Evolutionary conservation across 2,329 filamentous ascomycete genomes (phyloP).

Genomic region (Verticillium nonalfalfae): DNA sequence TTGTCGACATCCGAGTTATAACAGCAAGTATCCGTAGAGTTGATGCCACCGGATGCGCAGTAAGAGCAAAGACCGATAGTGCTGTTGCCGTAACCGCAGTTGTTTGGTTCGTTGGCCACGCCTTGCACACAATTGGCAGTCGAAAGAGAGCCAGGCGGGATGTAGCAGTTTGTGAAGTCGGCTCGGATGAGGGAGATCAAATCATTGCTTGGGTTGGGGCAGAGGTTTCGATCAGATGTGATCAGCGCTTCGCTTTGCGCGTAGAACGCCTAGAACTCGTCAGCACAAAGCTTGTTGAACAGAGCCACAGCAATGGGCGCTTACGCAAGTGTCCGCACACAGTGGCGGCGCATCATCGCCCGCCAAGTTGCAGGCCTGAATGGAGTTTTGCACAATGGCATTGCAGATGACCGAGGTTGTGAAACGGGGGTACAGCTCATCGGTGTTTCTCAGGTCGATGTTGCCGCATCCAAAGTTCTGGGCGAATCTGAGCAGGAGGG

Average conservation of each 20-base stretch:
- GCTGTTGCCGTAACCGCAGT: conserved; percentile 77
- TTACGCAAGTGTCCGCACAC: conserved; percentile 83
- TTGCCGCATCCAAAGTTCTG: conserved; percentile 72
- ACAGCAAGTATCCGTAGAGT: conserved; percentile 94
- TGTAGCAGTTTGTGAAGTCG: conserved; percentile 84
- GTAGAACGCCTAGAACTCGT: conserved; percentile 58
- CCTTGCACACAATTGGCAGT: conserved; percentile 68
- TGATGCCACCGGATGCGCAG: conserved; percentile 75
- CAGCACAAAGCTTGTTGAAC: conserved; percentile 11
- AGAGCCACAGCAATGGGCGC: conserved; percentile 18
- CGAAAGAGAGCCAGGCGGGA: conserved; percentile 74
- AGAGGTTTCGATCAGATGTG: conserved; percentile 66
- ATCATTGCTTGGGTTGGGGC: conserved; percentile 57
- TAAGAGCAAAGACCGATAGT: conserved; percentile 78
- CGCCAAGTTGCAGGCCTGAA: conserved; percentile 59
- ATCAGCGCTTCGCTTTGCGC: conserved; percentile 87
- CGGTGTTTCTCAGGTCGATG: conserved; percentile 72
- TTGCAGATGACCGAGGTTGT: conserved; percentile 91
- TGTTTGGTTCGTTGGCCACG: conserved; percentile 70
- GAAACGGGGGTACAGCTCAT: conserved; percentile 84
- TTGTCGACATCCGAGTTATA: conserved; percentile 70
- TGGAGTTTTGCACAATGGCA: conserved; percentile 86
- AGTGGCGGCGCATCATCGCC: conserved; percentile 63
- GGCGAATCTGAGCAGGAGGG: conserved; percentile 62
- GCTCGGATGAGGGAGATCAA: conserved; percentile 75